These are phyloP conservation scores for Chlorella vulgaris DNA, from an alignment of 139 green algal species.

Conservation along the genomic window DNA sequence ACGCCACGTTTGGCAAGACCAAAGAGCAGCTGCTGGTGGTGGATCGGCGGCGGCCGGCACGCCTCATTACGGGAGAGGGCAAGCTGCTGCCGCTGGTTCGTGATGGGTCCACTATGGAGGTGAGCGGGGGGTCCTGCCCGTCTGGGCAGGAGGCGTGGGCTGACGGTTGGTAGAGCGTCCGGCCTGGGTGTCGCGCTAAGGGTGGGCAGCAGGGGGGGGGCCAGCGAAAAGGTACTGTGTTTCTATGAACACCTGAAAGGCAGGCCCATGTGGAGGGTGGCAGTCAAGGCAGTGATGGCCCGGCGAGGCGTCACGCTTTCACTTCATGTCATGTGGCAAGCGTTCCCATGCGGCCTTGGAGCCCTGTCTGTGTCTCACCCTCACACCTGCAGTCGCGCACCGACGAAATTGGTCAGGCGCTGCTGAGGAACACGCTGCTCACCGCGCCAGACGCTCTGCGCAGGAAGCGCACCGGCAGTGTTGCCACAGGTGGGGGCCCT, in stretches of 20 bases:
- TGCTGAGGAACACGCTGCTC: constrained; percentile 54
- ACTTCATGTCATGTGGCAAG: no score
- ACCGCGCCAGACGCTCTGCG: not conserved
- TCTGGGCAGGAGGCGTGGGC: not conserved
- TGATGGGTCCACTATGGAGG: constrained; percentile 17
- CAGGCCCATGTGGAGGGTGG: no score
- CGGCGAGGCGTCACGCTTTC: no score
- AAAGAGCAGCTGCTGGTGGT: constrained; percentile 47
- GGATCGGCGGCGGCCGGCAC: constrained; percentile 60
- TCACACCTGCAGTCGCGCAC: constrained; percentile 32
- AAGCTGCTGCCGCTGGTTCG: constrained; percentile 68
- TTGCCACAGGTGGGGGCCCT: constrained; percentile 4
- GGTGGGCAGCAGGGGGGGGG: no score
- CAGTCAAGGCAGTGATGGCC: no score
- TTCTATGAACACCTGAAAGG: no score
- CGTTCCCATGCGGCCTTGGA: no score
- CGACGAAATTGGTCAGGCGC: constrained; percentile 68
- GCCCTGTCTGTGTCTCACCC: no score
- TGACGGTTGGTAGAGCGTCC: not conserved
- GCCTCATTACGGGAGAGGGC: constrained; percentile 77
- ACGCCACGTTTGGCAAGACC: constrained; percentile 59
- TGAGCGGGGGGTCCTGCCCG: not conserved
- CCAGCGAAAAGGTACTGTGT: not conserved
- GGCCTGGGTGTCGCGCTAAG: no score
- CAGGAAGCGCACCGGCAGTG: not conserved